Evolutionary conservation across 768 basidiomycete genomes (phyloP), one percentile per base, ranked within the genome.

Genomic region (Boletus rubropictus): DNA sequence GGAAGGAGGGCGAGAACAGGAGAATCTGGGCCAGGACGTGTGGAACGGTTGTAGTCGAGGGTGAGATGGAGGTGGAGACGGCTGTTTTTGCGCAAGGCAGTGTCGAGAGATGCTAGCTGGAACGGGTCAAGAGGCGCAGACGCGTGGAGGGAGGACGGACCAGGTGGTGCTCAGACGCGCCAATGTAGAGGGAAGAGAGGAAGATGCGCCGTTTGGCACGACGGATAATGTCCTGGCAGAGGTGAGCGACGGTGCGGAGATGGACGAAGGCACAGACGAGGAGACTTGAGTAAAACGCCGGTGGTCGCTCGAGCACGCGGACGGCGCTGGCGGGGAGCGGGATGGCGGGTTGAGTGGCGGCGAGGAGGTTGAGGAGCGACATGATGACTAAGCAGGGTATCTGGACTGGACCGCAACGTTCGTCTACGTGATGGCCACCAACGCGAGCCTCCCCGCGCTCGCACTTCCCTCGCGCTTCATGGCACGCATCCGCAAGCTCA

Each of bases 141-240:
- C 11, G 37, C 28, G 42, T 8, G 12, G 39, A 0, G 20, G 8
- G n/a, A 29, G 40, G 0, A 73, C 86, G 56, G 47, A 94, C 95
- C 54, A 99, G 75, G 51, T 88, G 79, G 8, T 70, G 68, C 63
- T 96, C 91, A 42, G 81, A 76, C 10, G 81, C 76, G 11, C 91
- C 91, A 44, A 96, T 81, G 63, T 96, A 96, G 10, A 96, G 70
- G 1, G 89, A 89, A 0, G 95, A 96, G 24, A 99, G 75, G 60
- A 94, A 89, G 56, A 99, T 80, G 46, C 93, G 79, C 41, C 72
- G 67, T 47, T 81, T 78, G 1, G 95, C 95, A n/a, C 78, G 73
- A 36, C 70, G 69, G 43, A 98, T 82, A 75, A 90, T 83, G 49
- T 78, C 72, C 92, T 94, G 57, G 27, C 0, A 1, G 5, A 44